Base-by-base conservation (phyloP, 202 grass and related monocot species). In the Dendrocalamus latiflorus region DNA sequence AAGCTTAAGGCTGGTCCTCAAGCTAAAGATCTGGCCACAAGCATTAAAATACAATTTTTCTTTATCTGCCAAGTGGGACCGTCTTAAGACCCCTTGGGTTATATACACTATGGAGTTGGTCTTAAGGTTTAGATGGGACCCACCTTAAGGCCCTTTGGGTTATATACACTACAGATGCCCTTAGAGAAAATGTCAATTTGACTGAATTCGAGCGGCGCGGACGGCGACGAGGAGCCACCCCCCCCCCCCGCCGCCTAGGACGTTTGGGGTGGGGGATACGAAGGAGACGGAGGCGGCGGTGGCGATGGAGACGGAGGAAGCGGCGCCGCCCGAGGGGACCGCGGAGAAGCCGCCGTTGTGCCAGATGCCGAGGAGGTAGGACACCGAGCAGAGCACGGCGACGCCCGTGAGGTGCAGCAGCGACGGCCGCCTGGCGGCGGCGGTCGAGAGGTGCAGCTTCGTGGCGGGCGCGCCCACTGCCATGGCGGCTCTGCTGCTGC, bases 351-450 rank as follows among this genome's bases (percentile, higher is more conserved):
- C 93, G 61, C 85, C 79, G 66, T 92, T 83, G 60, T 95, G 93
- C 90, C 90, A 95, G 70, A 92, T 54, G 58, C 93, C 93, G 71
- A 84, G 53, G 88, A 92, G 85, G 88, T 92, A 92, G 25, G 90
- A 95, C 1, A 77, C 70, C 24, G 86, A 86, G 81, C 93, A 95
- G 85, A 95, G 93, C 71, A 84, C 67, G 9, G 79, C 75, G 74
- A 95, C 83, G 78, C 84, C 86, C 45, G 56, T 63, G 59, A 95
- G 80, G 75, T 87, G 79, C 51, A 85, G 44, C 70, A 95, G 65
- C 51, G 86, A 84, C 1, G 75, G 87, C 56, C 88, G 93, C 16
- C 84, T 16, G 56, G 64, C 74, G 39, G 68, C 85, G 15, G 55
- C 79, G 24, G 87, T 28, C 60, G 79, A 45, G 53, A 75, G 51